phyloP scores from a whole-genome alignment of 2,329 filamentous ascomycete genomes.

The Monosporascus sp. region DNA sequence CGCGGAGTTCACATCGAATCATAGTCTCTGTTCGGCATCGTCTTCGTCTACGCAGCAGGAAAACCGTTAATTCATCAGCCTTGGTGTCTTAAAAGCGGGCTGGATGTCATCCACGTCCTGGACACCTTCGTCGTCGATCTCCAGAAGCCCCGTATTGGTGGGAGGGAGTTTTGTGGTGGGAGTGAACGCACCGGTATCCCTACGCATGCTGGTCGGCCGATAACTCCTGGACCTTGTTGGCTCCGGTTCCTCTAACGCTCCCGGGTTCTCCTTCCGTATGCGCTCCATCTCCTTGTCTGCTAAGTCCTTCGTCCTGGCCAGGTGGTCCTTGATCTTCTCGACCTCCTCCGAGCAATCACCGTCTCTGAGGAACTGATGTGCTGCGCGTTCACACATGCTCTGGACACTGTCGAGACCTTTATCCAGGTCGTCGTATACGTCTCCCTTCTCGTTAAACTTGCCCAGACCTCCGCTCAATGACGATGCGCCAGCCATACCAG shows the following conservation, averaged over 20 bases:
- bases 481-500: conserved; percentile 13
- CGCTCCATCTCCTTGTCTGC: conserved; percentile 56
- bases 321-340: conserved; percentile 59
- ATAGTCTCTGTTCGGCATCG: neutral
- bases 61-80: conserved; percentile 13
- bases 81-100: conserved; percentile 18
- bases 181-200: conserved; percentile 31
- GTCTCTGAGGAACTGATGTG: conserved; percentile 83
- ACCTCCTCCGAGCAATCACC: conserved; percentile 80
- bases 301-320: conserved; percentile 57
- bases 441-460: conserved; percentile 28
- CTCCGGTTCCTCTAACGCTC: conserved; percentile 10
- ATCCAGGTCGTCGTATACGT: conserved; percentile 69
- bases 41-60: conserved; percentile 3
- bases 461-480: conserved; percentile 16
- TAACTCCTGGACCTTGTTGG: conserved; percentile 42
- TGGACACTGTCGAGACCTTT: conserved; percentile 76
- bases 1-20: neutral
- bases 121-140: conserved; percentile 26
- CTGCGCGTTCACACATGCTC: conserved; percentile 75
- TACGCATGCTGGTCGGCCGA: conserved; percentile 49
- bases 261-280: conserved; percentile 46
- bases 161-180: conserved; percentile 14
- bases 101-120: conserved; percentile 25
- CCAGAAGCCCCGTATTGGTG: conserved; percentile 13